Conservation (phyloP, 495 filamentous ascomycete genomes). For the Talaromyces liani region DNA sequence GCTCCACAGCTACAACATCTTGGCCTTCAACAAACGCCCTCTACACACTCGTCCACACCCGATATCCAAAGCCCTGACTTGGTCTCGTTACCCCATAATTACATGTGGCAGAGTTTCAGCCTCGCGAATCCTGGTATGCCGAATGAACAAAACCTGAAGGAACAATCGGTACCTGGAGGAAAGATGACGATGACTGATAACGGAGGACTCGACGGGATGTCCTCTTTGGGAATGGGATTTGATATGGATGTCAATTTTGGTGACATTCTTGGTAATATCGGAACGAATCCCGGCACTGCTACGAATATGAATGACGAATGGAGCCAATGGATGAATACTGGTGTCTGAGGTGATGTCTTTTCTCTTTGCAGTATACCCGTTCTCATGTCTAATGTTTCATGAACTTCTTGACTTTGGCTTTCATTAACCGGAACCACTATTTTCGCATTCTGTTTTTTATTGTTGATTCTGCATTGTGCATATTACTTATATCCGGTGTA, state of each 20-base stretch:
- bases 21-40: not conserved
- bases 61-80: conserved; percentile 39
- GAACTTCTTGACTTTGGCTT: not conserved
- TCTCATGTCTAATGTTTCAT: not conserved
- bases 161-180: conserved; percentile 13
- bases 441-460: not conserved
- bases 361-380: not conserved
- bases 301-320: conserved; percentile 30
- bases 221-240: conserved; percentile 10
- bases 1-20: conserved; percentile 5
- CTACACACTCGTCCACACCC: conserved; percentile 9
- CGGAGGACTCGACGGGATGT: conserved; percentile 26
- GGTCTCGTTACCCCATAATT: conserved; percentile 40
- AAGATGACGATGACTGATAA: conserved; percentile 20
- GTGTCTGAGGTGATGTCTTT: conserved; percentile 5
- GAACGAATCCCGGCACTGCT: conserved; percentile 14
- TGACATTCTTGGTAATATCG: conserved; percentile 35
- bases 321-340: conserved; percentile 36
- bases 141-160: conserved; percentile 13
- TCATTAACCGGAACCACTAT: not conserved
- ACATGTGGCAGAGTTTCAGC: conserved; percentile 38
- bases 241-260: conserved; percentile 30
- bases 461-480: not conserved
- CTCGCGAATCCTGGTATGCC: conserved; percentile 23
- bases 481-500: not conserved